Evolutionary conservation across 345 rosid genomes (phyloP), one percentile per base, ranked within the genome.

Genomic region (Ceriops decandra): DNA sequence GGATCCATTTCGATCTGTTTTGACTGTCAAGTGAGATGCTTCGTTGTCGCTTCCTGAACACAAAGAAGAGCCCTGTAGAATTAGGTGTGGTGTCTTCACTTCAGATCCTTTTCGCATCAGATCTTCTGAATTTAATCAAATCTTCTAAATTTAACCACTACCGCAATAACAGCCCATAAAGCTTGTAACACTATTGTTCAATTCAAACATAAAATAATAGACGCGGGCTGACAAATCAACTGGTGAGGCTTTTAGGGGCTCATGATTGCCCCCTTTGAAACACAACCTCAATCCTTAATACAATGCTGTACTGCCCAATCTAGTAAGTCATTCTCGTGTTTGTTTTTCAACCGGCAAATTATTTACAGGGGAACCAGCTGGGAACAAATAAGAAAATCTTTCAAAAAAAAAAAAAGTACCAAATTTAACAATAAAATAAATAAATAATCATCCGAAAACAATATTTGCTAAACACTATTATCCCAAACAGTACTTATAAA

Each of bases 1-100:
- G 65, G 68, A 62, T 57, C 69, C 68, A 21, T 62, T 72, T 73
- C 63, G 47, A 79, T 74, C 65, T 63, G 56, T 60, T 27, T 27
- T 24, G 77, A 74, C 52, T 66, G 80, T 57, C 75, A 80, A 66
- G 33, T 53, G 47, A 69, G 58, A 38, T 64, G 66, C 52, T 64
- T 38, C 7, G 35, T 24, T 66, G 81, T 72, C 83, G 47, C 69
- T 63, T 71, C 67, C 30, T 57, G 24, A 56, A 64, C 3, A 13
- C 35, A 24, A 47, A 69, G n/a, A 65, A 68, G 68, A 7, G 10
- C 36, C 64, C 75, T 61, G 59, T 49, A 35, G 28, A 38, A 63
- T 65, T n/a, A 9, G 1, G 9, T 1, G 7, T 33, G 62, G 57
- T 61, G 73, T 68, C 76, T 62, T 57, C 19, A 27, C 59, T 65